phyloP scores from a whole-genome alignment of 176 grass and related monocot genomes.

The Sorghum bicolor region Sorghum_bicolor_NCBIv3 NC_012875.2:57778501-57779000 shows the following conservation, averaged over 20 bases:
- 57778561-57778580: neutral
- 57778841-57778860: neutral
- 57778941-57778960: conserved; percentile 62
- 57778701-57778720: neutral
- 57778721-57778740: neutral
- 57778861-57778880: neutral
- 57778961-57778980: conserved; percentile 84
- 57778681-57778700: neutral
- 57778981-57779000: conserved; percentile 98
- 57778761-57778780: neutral
- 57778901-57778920: neutral
- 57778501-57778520: no score
- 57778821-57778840: neutral
- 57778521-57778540: no score
- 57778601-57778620: neutral
- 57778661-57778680: neutral
- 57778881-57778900: conserved; percentile 14
- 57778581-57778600: neutral
- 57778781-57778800: neutral
- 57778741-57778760: neutral
- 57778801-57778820: neutral
- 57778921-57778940: conserved; percentile 14
- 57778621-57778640: neutral
- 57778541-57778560: no score
- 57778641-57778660: neutral